Evolutionary conservation across 495 filamentous ascomycete genomes (phyloP), one percentile per base, ranked within the genome.

Genomic region (Annulohypoxylon maeteangense): DNA sequence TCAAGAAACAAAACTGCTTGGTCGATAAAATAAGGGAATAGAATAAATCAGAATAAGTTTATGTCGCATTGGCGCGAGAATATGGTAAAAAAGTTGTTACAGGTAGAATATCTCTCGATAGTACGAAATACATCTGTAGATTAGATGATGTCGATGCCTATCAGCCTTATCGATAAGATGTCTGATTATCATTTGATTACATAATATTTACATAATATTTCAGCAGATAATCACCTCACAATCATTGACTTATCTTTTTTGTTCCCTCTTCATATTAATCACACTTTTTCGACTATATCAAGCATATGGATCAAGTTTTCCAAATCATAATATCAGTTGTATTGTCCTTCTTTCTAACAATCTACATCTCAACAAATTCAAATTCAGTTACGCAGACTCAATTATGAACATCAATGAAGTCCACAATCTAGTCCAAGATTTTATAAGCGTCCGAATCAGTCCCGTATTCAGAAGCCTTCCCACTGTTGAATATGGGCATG

Each of bases 1-100:
- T 71, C 47, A 60, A 61, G 47, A 25, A 34, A 48, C 48, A 54
- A 61, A 56, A 65, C 65, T 50, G 62, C 27, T 42, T 22, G 45
- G 47, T 7, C 20, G 27, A 45, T 51, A 14, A 27, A 6, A 45
- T 16, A 53, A 14, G 12, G n/a, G 14, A 12, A 57, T 55, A 47
- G 4, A 22, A 57, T 14, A 16, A 47, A 16, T 1, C 27, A n/a
- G 5, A 22, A 25, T 34, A 27, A 44, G 5, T 65, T 61, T 57
- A 31, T 12, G 47, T 51, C 23, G 47, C 47, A 51, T 51, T 51
- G 47, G 47, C 47, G 23, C 23, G 18, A n/a, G 45, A 29, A 51
- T 27, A 25, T 51, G 22, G 47, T 25, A n/a, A 51, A 12, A 12
- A 51, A 16, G 47, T 51, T 51, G 45, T 48, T 48, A 44, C 32